Evolutionary conservation across 192 early-diverging fungal genomes (phyloP), one percentile per base, ranked within the genome.

Genomic region (Entomortierella chlamydospora): DNA sequence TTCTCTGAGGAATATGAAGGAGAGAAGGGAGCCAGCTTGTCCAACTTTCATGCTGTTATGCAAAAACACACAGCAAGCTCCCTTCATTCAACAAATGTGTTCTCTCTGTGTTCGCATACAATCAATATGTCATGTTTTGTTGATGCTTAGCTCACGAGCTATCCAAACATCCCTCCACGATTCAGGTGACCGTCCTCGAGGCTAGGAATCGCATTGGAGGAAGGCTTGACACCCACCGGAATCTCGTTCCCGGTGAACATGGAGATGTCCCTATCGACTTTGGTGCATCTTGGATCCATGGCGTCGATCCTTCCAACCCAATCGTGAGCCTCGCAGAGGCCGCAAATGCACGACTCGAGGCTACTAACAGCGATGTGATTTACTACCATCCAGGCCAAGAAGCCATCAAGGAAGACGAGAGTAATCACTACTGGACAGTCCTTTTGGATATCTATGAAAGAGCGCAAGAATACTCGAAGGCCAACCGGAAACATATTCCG

Each of bases 271-370:
- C 81, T 22, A 63, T 82, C 45, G 81, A 82, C 29, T 76, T 74
- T 57, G 81, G 81, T n/a, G 81, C 81, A 26, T 82, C 81, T 29
- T 82, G 81, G 81, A 76, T 82, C 42, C 81, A 82, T 60, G 81
- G 81, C 47, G 64, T 73, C 51, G 68, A 70, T 42, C 62, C 65
- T n/a, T 56, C 70, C 9, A 82, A 82, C 33, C 81, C 81, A 13
- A 57, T 82, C 31, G 50, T 70, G 23, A 45, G 59, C 37, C 60
- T 82, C 25, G 81, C 81, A 0, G 41, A 82, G 41, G 63, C 51
- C 0, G 62, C 61, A 13, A 23, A 56, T n/a, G 76, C 52, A 10
- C 67, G 67, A 10, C 62, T 79, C 15, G 76, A 64, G 30, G 61
- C 76, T 5, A 79, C 76, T 22, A 79, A 79, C 26, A 64, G 54